phyloP scores from a whole-genome alignment of 2,329 filamentous ascomycete genomes.

The Claviceps monticola region DNA sequence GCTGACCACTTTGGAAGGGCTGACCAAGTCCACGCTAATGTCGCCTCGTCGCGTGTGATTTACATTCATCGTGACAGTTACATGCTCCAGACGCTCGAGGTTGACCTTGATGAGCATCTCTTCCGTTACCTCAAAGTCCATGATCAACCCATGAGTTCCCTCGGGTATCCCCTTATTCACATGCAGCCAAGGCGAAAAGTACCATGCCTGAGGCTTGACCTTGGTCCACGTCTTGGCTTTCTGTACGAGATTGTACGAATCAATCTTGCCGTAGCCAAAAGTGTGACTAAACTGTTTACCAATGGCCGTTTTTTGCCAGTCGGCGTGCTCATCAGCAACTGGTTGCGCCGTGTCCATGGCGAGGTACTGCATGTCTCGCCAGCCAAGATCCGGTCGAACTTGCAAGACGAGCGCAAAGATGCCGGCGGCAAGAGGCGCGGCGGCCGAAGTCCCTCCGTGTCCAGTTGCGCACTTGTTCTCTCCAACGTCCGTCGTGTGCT shows the following conservation, averaged over 20 bases:
- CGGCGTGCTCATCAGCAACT: slow-evolving; percentile 52
- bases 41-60: slow-evolving; percentile 79
- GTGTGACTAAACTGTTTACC: slow-evolving; percentile 87
- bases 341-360: slow-evolving; percentile 73
- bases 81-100: slow-evolving; percentile 76
- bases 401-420: slow-evolving; percentile 82
- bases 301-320: slow-evolving; percentile 70
- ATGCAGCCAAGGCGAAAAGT: slow-evolving; percentile 83
- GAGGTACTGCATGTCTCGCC: slow-evolving; percentile 91
- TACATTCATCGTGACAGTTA: slow-evolving; percentile 96
- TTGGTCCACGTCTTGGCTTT: slow-evolving; percentile 71
- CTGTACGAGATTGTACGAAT: slow-evolving; percentile 74
- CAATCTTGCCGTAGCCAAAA: slow-evolving; percentile 91
- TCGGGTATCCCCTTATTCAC: slow-evolving; percentile 78
- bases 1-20: slow-evolving; percentile 67
- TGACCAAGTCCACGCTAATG: slow-evolving; percentile 80
- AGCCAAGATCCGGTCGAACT: slow-evolving; percentile 72
- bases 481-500: slow-evolving; percentile 92
- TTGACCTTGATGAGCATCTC: slow-evolving; percentile 75
- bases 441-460: slow-evolving; percentile 94
- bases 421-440: slow-evolving; percentile 82
- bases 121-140: slow-evolving; percentile 67
- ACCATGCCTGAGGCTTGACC: slow-evolving; percentile 94
- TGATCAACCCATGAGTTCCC: slow-evolving; percentile 64
- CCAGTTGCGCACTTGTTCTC: slow-evolving; percentile 59